Percentiles rank a stretch among this genome's conserved stretches.
Conservation (phyloP, 2,329 filamentous ascomycete species). For the Aspergillus ustus region DNA sequence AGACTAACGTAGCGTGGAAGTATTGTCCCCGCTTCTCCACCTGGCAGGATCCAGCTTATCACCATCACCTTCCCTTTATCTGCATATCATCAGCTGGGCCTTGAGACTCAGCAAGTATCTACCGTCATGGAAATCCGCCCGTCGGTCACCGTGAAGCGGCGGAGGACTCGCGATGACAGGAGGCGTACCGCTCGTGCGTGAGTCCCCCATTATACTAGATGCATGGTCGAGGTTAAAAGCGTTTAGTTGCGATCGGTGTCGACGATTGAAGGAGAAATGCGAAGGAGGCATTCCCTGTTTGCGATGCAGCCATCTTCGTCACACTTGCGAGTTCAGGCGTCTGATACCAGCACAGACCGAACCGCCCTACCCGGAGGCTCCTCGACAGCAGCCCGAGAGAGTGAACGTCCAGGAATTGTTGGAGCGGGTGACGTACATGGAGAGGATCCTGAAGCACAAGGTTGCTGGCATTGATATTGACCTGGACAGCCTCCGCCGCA, state of each 20-base stretch:
- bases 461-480: constrained; percentile 15
- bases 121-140: not conserved
- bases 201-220: not conserved
- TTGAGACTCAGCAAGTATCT: too few relatives aligned
- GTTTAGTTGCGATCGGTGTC: constrained; percentile 23
- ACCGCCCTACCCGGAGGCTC: not conserved
- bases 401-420: constrained; percentile 13
- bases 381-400: not conserved
- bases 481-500: constrained; percentile 7
- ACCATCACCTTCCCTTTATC: too few relatives aligned
- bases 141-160: not conserved
- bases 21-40: too few relatives aligned
- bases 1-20: too few relatives aligned
- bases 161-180: constrained; percentile 3
- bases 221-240: not conserved
- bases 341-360: not conserved
- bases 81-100: too few relatives aligned
- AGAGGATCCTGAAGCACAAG: constrained; percentile 17
- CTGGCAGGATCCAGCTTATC: too few relatives aligned
- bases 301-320: constrained; percentile 21
- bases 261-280: constrained; percentile 26
- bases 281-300: constrained; percentile 25
- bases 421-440: constrained; percentile 19
- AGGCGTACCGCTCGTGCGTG: constrained; percentile 14
- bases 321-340: constrained; percentile 20